A percentile compares a stretch with the other conserved stretches of the same genome.
phyloP scores from a whole-genome alignment of 257 asterid species.

The Solanum appendiculatum region DNA sequence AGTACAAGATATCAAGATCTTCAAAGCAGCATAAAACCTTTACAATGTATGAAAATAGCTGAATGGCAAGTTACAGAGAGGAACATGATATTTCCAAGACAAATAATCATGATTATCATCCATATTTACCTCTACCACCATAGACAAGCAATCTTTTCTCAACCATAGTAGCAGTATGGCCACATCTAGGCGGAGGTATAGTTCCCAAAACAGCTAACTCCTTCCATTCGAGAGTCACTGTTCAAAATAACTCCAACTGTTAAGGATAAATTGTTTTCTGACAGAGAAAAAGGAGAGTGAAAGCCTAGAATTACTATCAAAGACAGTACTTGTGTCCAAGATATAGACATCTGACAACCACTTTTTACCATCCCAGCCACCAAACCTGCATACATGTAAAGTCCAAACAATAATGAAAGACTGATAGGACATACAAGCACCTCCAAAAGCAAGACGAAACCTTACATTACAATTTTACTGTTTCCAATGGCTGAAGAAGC shows the following conservation, averaged over 20 bases:
- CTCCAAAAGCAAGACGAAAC: background rate
- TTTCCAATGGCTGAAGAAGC: slow-evolving; percentile 92
- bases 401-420: slow-evolving; percentile 6
- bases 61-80: background rate
- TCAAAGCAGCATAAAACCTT: background rate
- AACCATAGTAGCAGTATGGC: slow-evolving; percentile 92
- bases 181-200: slow-evolving; percentile 95
- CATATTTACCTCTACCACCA: slow-evolving; percentile 86
- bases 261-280: background rate
- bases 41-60: background rate
- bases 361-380: slow-evolving; percentile 99
- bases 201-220: slow-evolving; percentile 82
- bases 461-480: slow-evolving; percentile 88
- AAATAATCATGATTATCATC: background rate
- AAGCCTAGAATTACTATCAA: background rate
- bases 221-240: slow-evolving; percentile 97
- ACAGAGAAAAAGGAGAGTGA: background rate
- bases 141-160: slow-evolving; percentile 93
- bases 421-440: slow-evolving; percentile 6
- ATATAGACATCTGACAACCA: slow-evolving; percentile 94
- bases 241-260: slow-evolving; percentile 1
- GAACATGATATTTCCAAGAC: background rate
- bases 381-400: slow-evolving; percentile 54
- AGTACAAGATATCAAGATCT: background rate
- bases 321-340: slow-evolving; percentile 71